A percentile compares a stretch with the other conserved stretches of the same genome.
Evolutionary conservation across 2,329 filamentous ascomycete species (phyloP).

Genomic region (Aureobasidium melanogenum): DNA sequence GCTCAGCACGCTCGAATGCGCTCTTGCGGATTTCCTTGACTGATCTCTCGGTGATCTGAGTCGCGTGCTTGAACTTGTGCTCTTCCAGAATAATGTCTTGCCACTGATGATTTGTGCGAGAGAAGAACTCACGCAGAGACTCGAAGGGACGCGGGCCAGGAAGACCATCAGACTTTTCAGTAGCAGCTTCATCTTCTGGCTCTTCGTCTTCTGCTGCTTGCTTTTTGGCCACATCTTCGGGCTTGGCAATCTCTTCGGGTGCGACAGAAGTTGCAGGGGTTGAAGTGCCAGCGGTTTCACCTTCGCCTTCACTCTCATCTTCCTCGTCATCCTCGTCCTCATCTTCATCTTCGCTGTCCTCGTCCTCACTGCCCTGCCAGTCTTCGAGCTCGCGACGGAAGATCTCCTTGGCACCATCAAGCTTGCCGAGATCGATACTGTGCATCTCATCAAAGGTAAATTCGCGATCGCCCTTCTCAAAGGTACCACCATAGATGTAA

Average conservation of each 20-base stretch:
- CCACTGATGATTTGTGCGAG: constrained; percentile 79
- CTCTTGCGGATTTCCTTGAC: constrained; percentile 89
- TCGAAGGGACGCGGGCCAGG: constrained; percentile 81
- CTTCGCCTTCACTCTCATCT: constrained; percentile 33
- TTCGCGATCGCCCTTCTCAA: constrained; percentile 88
- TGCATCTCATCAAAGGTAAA: constrained; percentile 95
- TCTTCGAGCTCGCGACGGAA: constrained; percentile 79
- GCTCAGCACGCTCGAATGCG: constrained; percentile 84
- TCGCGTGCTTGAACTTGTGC: constrained; percentile 56
- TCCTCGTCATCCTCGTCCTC: constrained; percentile 46
- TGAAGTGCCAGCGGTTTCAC: constrained; percentile 15
- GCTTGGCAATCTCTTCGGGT: constrained; percentile 18
- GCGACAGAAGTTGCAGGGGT: constrained; percentile 46
- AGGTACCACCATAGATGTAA: constrained; percentile 92
- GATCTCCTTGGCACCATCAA: constrained; percentile 88
- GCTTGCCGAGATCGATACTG: constrained; percentile 83
- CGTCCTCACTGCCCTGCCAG: constrained; percentile 55
- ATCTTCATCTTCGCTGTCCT: constrained; percentile 40
- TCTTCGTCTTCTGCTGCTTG: constrained; percentile 44
- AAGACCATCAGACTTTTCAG: constrained; percentile 61
- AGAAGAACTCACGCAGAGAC: constrained; percentile 83
- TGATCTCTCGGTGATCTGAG: constrained; percentile 55
- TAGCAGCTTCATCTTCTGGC: constrained; percentile 20
- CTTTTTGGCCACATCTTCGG: constrained; percentile 27
- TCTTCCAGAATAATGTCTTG: constrained; percentile 75